Evolutionary conservation across 2,329 filamentous ascomycete species (phyloP).

Genomic region (Aquanectria penicillioides): DNA sequence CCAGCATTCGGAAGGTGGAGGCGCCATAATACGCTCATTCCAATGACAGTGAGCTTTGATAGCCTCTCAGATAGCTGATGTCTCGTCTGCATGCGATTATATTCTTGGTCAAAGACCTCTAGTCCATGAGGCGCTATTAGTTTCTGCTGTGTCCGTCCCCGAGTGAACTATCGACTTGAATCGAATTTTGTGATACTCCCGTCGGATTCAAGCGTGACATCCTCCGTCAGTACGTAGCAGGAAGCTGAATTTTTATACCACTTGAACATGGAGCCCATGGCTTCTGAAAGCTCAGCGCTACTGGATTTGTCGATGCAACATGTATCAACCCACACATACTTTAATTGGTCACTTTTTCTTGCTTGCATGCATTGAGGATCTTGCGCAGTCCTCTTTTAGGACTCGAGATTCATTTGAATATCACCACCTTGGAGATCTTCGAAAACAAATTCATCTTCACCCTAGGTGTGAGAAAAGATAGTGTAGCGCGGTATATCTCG

Average conservation of each 20-base stretch:
- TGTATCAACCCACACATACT: slow-evolving; percentile 40
- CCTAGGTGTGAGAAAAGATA: slow-evolving; percentile 41
- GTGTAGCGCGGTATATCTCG: slow-evolving; percentile 32
- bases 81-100: slow-evolving; percentile 30
- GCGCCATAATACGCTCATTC: slow-evolving; percentile 2
- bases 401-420: too few species aligned
- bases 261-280: slow-evolving; percentile 39
- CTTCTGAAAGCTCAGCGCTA: slow-evolving; percentile 37
- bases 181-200: slow-evolving; percentile 26
- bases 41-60: slow-evolving; percentile 34
- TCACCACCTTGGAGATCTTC: slow-evolving; percentile 31
- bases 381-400: slow-evolving; percentile 32
- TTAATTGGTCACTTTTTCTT: slow-evolving; percentile 28
- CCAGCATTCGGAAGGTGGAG: slow-evolving; percentile 24
- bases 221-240: slow-evolving; percentile 36
- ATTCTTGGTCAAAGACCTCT: slow-evolving; percentile 38
- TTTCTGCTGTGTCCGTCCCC: slow-evolving; percentile 39
- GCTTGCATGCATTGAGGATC: slow-evolving; percentile 32
- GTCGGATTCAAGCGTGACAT: slow-evolving; percentile 29
- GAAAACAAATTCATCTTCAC: slow-evolving; percentile 36
- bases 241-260: slow-evolving; percentile 35
- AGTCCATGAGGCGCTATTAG: slow-evolving; percentile 37
- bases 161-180: slow-evolving; percentile 36
- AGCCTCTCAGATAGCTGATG: slow-evolving; percentile 27
- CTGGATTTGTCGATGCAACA: slow-evolving; percentile 39